Base-by-base conservation (phyloP, 441 rosid genomes). In the Macaranga tanarius region DNA sequence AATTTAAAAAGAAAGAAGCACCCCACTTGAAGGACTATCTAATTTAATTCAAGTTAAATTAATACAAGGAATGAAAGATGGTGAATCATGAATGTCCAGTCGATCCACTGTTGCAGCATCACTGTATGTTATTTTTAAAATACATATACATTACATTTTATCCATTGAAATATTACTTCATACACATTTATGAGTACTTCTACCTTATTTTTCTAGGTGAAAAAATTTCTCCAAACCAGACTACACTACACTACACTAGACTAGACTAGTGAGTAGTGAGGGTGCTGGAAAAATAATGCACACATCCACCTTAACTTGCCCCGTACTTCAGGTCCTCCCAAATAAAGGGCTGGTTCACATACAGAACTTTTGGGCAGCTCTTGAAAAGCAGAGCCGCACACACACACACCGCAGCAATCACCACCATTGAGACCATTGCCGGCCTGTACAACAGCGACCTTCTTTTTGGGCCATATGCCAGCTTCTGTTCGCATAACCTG, bases 301-400 rank as follows among this genome's bases (percentile, higher is more conserved):
- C 5, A 4, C 26, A 38, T 64, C 59, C 17, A 45, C 69, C 71
- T 84, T 62, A 89, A 81, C 90, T 86, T 73, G 97, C 65, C 71
- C 98, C 98, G 44, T 83, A 93, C 45, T 85, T 86, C 82, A 93
- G 50, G 79, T 82, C 31, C 76, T 93, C 98, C 98, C 97, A 93
- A 87, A 96, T 84, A 87, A 93, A 93, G 16, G 98, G 97, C n/a
- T 83, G 90, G 82, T 90, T 86, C 72, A 88, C 89, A 26, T 80
- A 90, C 31, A 88, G 77, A 34, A 93, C 98, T 77, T 91, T 92
- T 4, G 97, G 97, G 20, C 78, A 86, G 76, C 97, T 91, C 88
- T 93, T 93, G 83, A 93, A 93, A 34, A 91, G 83, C 61, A 93
- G 93, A 64, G 98, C 97, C 59, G 90, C 97, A 22, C 98, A 93